These are phyloP conservation scores for Entonaema liquescens DNA, from an alignment of 495 filamentous ascomycete genomes.

Conservation along the genomic window DNA sequence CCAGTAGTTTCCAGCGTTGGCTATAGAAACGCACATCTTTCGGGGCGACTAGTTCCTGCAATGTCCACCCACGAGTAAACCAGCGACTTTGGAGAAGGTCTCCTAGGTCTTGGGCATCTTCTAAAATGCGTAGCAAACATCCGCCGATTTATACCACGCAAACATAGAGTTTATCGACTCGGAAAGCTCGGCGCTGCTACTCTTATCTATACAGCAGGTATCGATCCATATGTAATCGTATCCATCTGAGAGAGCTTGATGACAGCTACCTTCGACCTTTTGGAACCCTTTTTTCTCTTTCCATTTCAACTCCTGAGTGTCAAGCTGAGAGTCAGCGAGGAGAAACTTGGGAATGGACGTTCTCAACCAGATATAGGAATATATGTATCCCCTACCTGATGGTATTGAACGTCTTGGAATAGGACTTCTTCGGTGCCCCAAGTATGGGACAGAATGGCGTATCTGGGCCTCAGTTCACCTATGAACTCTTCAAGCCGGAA, in stretches of 20 bases:
- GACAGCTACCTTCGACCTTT: slow-evolving; percentile 9
- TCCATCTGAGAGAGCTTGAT: not conserved
- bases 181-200: slow-evolving; percentile 49
- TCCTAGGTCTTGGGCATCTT: slow-evolving; percentile 26
- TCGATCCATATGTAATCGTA: slow-evolving; percentile 42
- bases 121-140: slow-evolving; percentile 47
- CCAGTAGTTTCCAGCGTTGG: slow-evolving; percentile 20
- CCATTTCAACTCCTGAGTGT: not conserved
- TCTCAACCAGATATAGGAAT: not conserved
- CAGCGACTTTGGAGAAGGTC: slow-evolving; percentile 48
- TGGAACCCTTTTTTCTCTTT: slow-evolving; percentile 22
- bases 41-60: slow-evolving; percentile 51
- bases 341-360: too few relatives aligned
- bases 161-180: slow-evolving; percentile 53
- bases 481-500: slow-evolving; percentile 25
- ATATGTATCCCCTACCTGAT: not conserved
- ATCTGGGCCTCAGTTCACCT: slow-evolving; percentile 1
- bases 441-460: slow-evolving; percentile 41
- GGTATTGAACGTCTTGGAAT: slow-evolving; percentile 31
- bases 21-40: slow-evolving; percentile 29
- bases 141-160: slow-evolving; percentile 44
- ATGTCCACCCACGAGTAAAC: slow-evolving; percentile 55
- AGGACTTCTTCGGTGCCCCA: slow-evolving; percentile 34
- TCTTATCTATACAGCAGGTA: slow-evolving; percentile 54
- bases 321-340: too few relatives aligned